Evolutionary conservation across 2,329 filamentous ascomycete genomes (phyloP).

Genomic region (Xylaria sp.): DNA sequence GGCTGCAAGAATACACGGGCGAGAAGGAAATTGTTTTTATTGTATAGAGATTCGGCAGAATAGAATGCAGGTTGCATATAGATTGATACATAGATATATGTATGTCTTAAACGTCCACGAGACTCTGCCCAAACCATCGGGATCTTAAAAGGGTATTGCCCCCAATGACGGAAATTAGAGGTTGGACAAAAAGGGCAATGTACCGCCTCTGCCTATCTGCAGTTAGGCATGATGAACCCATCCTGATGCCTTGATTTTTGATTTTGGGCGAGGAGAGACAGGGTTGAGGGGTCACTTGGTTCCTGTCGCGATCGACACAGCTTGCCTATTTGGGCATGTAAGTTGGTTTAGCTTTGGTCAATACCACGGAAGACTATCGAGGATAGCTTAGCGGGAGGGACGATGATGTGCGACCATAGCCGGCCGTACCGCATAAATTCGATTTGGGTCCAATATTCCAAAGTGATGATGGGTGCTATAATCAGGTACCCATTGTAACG

Average conservation of each 20-base stretch:
- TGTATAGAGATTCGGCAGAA: neutral
- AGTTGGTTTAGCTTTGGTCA: constrained; percentile 15
- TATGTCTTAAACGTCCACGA: constrained; percentile 23
- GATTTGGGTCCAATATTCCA: neutral
- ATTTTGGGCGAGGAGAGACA: neutral
- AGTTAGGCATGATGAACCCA: constrained; percentile 13
- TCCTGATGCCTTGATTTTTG: constrained; percentile 27
- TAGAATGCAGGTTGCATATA: too few relatives aligned
- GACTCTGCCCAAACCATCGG: constrained; percentile 22
- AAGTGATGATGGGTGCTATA: constrained; percentile 2
- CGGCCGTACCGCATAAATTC: constrained; percentile 27
- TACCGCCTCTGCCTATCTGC: constrained; percentile 12
- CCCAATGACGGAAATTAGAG: constrained; percentile 4
- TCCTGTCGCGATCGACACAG: constrained; percentile 32
- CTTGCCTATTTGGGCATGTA: constrained; percentile 33
- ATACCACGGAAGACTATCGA: neutral
- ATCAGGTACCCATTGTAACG: constrained; percentile 2
- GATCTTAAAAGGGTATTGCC: constrained; percentile 14
- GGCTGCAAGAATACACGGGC: neutral
- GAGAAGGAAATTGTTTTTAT: constrained; percentile 6
- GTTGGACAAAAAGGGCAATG: constrained; percentile 6
- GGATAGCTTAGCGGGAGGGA: constrained; percentile 4
- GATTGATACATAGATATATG: neutral
- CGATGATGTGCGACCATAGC: constrained; percentile 15
- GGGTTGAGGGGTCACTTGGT: constrained; percentile 25